Conservation (phyloP, 129 eudicot species). For the Centella asiatica region DNA sequence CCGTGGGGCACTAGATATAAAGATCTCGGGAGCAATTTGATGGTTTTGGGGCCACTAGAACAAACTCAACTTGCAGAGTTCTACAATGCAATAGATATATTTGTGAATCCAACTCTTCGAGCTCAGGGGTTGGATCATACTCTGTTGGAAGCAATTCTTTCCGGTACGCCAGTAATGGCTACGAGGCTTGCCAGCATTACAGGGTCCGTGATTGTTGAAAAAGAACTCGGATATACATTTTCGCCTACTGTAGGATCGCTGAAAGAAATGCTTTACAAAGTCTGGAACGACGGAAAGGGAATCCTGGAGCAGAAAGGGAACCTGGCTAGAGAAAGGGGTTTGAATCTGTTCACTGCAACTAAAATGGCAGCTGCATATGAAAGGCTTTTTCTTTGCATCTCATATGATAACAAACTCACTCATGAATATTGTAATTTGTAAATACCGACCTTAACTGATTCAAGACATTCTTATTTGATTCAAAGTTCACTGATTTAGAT, state of each 20-base stretch:
- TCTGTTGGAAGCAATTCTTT: conserved; percentile 55
- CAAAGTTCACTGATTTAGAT: no score
- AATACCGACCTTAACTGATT: conserved; percentile 11
- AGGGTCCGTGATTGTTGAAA: conserved; percentile 47
- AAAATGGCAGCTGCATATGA: conserved; percentile 82
- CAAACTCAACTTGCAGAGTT: conserved; percentile 44
- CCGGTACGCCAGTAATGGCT: conserved; percentile 66
- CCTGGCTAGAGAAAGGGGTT: conserved; percentile 53
- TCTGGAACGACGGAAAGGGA: conserved; percentile 58
- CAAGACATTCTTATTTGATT: not conserved
- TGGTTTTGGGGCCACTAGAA: conserved; percentile 61
- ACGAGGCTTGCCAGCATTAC: conserved; percentile 72
- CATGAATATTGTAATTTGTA: conserved; percentile 44
- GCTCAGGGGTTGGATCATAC: conserved; percentile 89
- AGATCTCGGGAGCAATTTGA: conserved; percentile 46
- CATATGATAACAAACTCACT: conserved; percentile 18
- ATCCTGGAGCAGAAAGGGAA: conserved; percentile 47
- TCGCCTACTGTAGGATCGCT: conserved; percentile 48
- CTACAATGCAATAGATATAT: conserved; percentile 58
- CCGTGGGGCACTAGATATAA: conserved; percentile 73
- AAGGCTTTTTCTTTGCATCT: conserved; percentile 60
- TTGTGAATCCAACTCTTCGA: conserved; percentile 66
- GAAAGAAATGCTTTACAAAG: conserved; percentile 45
- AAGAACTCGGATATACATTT: conserved; percentile 61
- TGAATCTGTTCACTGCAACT: conserved; percentile 59